Conservation (phyloP, 2,329 filamentous ascomycete species). For the Fusarium sp. region DNA sequence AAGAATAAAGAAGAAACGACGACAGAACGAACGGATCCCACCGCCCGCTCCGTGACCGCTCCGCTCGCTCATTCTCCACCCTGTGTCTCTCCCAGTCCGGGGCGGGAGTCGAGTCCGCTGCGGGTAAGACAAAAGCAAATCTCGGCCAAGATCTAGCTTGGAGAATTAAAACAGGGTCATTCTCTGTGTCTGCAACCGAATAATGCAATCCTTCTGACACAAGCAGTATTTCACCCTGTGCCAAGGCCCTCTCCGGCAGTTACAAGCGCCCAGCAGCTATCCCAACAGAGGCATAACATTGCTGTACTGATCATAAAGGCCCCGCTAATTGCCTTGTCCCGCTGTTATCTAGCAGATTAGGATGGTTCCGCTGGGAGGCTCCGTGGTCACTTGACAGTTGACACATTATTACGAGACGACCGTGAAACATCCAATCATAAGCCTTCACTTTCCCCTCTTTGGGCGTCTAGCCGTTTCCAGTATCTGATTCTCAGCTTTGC, state of each 20-base stretch:
- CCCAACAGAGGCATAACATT: conserved; percentile 34
- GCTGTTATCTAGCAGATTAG: conserved; percentile 15
- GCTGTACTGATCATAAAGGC: background rate
- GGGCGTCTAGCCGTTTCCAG: conserved; percentile 23
- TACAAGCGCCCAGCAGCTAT: conserved; percentile 19
- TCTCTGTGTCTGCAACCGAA: background rate
- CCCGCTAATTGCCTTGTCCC: conserved; percentile 31
- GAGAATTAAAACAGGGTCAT: conserved; percentile 2
- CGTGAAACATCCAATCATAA: conserved; percentile 8
- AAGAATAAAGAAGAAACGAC: too few relatives aligned
- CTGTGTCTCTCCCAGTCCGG: background rate
- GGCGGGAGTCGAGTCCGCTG: conserved; percentile 19
- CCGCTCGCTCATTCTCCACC: conserved; percentile 39
- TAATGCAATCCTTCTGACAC: too few relatives aligned
- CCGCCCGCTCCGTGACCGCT: conserved; percentile 34
- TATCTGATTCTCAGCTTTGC: conserved; percentile 42
- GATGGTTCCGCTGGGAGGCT: conserved; percentile 4
- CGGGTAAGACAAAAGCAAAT: conserved; percentile 5
- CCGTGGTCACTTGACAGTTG: conserved; percentile 6
- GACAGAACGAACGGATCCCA: conserved; percentile 7
- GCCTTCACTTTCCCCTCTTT: background rate
- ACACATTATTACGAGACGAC: conserved; percentile 4
- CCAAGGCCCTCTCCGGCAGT: conserved; percentile 28
- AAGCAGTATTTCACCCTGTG: background rate
- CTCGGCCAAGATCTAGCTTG: background rate